Evolutionary conservation across 306 rosid species (phyloP).

Genomic region (Cucurbita pepo): DNA sequence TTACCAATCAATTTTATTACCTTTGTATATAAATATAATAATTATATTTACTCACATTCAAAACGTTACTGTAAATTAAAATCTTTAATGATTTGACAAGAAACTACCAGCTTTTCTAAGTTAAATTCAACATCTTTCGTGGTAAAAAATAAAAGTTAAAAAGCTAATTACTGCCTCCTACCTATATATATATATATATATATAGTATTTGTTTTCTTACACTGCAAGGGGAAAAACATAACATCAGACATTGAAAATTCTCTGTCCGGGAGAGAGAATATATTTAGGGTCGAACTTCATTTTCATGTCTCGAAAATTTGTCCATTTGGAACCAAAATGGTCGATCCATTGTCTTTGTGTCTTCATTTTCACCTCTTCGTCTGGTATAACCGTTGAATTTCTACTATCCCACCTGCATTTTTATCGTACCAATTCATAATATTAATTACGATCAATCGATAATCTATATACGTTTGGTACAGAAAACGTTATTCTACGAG

Average conservation of each 20-base stretch:
- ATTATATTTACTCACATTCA: background rate
- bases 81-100: background rate
- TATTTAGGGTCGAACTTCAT: slow-evolving; percentile 55
- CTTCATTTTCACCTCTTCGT: slow-evolving; percentile 56
- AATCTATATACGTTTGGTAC: background rate
- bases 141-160: too few relatives aligned
- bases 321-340: slow-evolving; percentile 78
- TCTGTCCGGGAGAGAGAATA: slow-evolving; percentile 81
- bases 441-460: background rate
- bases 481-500: background rate
- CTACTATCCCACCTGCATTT: slow-evolving; percentile 59
- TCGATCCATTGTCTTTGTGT: slow-evolving; percentile 45
- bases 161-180: background rate
- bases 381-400: slow-evolving; percentile 50
- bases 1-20: too few relatives aligned
- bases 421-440: background rate
- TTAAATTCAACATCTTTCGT: background rate
- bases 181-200: background rate
- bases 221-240: background rate
- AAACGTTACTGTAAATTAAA: background rate
- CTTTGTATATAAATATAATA: too few relatives aligned
- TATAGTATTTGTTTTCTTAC: background rate
- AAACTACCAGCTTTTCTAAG: background rate
- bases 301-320: slow-evolving; percentile 39
- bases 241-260: slow-evolving; percentile 24